Evolutionary conservation across 73 alveolate genomes (phyloP).

Genomic region (Paramecium sonneborni): DNA sequence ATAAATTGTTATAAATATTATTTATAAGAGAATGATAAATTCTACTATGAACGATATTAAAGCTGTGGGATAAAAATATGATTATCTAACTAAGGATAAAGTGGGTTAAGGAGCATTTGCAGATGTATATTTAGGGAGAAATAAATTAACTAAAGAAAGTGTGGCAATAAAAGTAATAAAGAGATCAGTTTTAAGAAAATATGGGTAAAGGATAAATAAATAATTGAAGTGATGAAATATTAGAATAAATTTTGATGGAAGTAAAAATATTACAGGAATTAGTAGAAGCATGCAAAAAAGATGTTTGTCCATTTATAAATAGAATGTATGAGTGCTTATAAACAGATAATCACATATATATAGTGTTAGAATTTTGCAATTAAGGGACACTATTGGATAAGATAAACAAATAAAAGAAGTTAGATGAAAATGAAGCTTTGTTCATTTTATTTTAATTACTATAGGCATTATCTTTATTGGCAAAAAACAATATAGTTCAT

Average conservation of each 20-base stretch:
- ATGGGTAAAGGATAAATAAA: not conserved
- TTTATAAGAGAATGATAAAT: not conserved
- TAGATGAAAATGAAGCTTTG: constrained; percentile 45
- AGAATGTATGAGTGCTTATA: constrained; percentile 49
- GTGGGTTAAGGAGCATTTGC: constrained; percentile 51
- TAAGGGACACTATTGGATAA: constrained; percentile 8
- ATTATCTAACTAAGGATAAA: not conserved
- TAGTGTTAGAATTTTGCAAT: constrained; percentile 50
- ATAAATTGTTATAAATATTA: no score
- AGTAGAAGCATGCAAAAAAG: not conserved
- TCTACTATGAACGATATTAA: not conserved
- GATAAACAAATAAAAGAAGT: not conserved
- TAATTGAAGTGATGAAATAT: not conserved
- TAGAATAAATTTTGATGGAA: not conserved
- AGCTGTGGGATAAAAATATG: constrained; percentile 28
- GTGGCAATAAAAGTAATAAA: constrained; percentile 51
- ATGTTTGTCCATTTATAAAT: constrained; percentile 55
- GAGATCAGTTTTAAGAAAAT: not conserved
- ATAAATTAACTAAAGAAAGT: not conserved
- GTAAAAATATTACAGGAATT: not conserved
- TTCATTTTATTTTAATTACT: constrained; percentile 24
- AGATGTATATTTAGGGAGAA: constrained; percentile 3
- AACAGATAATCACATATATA: not conserved
- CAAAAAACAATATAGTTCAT: constrained; percentile 57
- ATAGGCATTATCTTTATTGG: constrained; percentile 18